Percentiles rank a stretch among this genome's conserved stretches.
Conservation (phyloP, 1,284 basidiomycete species). For the Lentinus polychrous region DNA sequence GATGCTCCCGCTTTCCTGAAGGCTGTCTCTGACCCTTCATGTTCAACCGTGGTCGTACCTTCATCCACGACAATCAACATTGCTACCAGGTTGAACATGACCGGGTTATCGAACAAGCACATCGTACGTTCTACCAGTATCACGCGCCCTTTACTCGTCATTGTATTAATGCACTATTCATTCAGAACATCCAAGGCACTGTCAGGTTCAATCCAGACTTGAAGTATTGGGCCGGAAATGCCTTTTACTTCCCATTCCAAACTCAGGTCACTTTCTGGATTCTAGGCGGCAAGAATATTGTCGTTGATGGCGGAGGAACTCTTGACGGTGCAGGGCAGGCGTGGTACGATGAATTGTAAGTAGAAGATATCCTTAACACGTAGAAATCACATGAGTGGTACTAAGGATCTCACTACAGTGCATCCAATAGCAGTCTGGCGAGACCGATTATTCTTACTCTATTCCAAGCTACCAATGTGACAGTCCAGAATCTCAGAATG, state of each 20-base stretch:
- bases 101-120: slow-evolving; percentile 40
- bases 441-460: slow-evolving; percentile 60
- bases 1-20: slow-evolving; percentile 43
- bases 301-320: slow-evolving; percentile 51
- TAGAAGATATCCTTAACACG: slow-evolving; percentile 1
- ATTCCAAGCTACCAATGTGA: slow-evolving; percentile 46
- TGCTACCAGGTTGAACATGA: slow-evolving; percentile 46
- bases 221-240: slow-evolving; percentile 50
- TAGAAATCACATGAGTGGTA: background rate
- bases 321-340: slow-evolving; percentile 55
- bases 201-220: slow-evolving; percentile 45
- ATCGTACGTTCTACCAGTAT: slow-evolving; percentile 32
- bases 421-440: slow-evolving; percentile 34
- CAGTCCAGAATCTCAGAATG: slow-evolving; percentile 41
- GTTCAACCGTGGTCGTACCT: slow-evolving; percentile 39
- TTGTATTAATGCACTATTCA: background rate
- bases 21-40: slow-evolving; percentile 33
- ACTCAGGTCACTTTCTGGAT: slow-evolving; percentile 57
- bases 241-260: slow-evolving; percentile 49
- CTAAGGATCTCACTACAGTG: slow-evolving; percentile 9
- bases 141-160: background rate
- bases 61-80: slow-evolving; percentile 43
- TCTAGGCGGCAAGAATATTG: slow-evolving; percentile 50
- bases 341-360: slow-evolving; percentile 53
- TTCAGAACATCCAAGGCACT: slow-evolving; percentile 42